Conservation (phyloP, 345 rosid species). For the Salix dunnii region DNA sequence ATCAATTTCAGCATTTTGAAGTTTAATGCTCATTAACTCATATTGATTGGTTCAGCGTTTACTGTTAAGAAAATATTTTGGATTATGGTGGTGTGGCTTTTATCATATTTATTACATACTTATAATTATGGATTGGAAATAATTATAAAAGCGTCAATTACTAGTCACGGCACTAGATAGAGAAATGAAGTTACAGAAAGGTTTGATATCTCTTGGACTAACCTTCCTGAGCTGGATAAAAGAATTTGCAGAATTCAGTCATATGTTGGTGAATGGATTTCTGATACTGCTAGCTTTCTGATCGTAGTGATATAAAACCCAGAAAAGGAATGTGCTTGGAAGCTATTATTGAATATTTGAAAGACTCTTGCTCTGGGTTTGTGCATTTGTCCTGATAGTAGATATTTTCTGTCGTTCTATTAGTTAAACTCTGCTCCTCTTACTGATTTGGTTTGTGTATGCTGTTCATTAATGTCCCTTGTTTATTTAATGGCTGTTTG, state of each 20-base stretch:
- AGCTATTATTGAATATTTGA: background rate
- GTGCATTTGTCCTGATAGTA: background rate
- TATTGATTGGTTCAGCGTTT: background rate
- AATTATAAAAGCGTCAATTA: background rate
- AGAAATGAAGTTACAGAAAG: background rate
- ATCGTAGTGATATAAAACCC: background rate
- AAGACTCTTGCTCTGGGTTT: background rate
- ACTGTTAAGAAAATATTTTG: background rate
- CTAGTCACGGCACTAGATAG: background rate
- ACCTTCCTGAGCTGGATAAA: background rate
- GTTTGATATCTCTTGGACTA: background rate
- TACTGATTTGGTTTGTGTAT: background rate
- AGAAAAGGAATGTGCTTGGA: background rate
- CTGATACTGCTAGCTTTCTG: background rate
- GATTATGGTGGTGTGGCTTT: background rate
- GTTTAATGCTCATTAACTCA: background rate
- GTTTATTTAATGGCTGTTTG: conserved; percentile 4
- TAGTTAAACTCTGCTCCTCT: too few species aligned
- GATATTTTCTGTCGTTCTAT: background rate
- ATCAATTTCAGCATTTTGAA: background rate
- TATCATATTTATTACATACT: background rate
- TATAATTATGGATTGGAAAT: background rate
- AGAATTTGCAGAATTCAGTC: background rate
- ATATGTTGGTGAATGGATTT: background rate
- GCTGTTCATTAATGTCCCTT: background rate